Conservation (phyloP, 768 basidiomycete genomes). For the Rhizopogon vinicolor region DNA sequence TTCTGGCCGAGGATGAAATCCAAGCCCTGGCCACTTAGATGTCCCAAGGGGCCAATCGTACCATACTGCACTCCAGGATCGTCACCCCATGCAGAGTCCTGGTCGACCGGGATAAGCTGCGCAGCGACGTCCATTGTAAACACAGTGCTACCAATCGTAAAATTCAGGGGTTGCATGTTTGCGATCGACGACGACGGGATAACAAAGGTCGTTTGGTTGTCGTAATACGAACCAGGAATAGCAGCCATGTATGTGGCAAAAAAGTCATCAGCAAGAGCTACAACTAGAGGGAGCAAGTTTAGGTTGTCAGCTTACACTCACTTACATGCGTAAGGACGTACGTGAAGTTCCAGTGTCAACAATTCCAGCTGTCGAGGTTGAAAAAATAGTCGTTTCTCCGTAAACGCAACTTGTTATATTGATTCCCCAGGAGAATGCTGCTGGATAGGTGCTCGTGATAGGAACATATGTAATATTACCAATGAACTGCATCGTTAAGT, state of each 20-base stretch:
- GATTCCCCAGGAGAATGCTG: not conserved
- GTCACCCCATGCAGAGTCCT: not conserved
- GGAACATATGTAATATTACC: not conserved
- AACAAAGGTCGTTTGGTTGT: not conserved
- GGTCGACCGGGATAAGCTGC: not conserved
- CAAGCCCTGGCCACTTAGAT: not conserved
- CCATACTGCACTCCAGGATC: not conserved
- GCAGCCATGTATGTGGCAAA: conserved; percentile 4
- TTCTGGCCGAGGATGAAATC: conserved; percentile 2
- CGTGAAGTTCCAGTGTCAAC: not conserved
- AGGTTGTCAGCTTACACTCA: not conserved
- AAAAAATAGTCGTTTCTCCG: not conserved
- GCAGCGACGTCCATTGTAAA: conserved; percentile 2
- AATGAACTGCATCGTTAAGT: not conserved
- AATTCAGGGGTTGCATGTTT: not conserved
- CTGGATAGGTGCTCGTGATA: not conserved
- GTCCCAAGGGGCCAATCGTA: not conserved
- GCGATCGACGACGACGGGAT: conserved; percentile 1
- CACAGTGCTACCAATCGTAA: not conserved
- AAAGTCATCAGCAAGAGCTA: not conserved
- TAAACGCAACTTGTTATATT: not conserved
- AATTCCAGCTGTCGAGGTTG: not conserved
- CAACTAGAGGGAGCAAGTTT: not conserved
- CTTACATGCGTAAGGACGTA: not conserved
- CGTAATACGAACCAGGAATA: not conserved